These are phyloP conservation scores for Euphorbia tirucalli DNA, from an alignment of 345 rosid species.

Conservation along the genomic window DNA sequence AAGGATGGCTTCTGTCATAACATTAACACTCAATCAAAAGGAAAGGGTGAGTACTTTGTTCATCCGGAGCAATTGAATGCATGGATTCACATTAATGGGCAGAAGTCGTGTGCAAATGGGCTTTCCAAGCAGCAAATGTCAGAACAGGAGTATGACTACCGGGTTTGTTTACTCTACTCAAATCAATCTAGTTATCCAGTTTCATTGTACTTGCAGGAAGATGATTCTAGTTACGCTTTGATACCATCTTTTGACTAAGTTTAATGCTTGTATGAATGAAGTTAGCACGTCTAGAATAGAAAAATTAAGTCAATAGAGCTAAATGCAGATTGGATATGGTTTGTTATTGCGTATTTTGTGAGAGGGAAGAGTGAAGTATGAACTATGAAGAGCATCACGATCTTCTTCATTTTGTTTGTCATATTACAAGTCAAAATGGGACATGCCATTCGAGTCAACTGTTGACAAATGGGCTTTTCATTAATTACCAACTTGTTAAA, in stretches of 20 bases:
- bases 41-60: constrained; percentile 42
- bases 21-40: constrained; percentile 26
- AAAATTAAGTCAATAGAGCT: neutral
- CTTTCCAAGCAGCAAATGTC: constrained; percentile 30
- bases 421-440: no score
- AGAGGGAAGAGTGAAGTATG: no score
- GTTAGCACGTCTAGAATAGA: neutral
- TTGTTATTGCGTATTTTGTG: no score
- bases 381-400: no score
- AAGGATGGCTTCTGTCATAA: constrained; percentile 43
- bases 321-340: neutral
- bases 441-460: no score
- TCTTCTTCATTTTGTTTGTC: no score
- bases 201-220: no score
- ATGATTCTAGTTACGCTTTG: neutral
- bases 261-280: neutral
- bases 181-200: neutral
- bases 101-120: constrained; percentile 36
- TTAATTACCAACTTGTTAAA: neutral
- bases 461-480: neutral
- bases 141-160: constrained; percentile 41
- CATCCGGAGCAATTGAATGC: constrained; percentile 58
- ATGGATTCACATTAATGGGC: constrained; percentile 57
- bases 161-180: constrained; percentile 33
- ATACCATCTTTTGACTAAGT: neutral